Conservation (phyloP, 2,329 filamentous ascomycete species). For the Apiospora hydei region DNA sequence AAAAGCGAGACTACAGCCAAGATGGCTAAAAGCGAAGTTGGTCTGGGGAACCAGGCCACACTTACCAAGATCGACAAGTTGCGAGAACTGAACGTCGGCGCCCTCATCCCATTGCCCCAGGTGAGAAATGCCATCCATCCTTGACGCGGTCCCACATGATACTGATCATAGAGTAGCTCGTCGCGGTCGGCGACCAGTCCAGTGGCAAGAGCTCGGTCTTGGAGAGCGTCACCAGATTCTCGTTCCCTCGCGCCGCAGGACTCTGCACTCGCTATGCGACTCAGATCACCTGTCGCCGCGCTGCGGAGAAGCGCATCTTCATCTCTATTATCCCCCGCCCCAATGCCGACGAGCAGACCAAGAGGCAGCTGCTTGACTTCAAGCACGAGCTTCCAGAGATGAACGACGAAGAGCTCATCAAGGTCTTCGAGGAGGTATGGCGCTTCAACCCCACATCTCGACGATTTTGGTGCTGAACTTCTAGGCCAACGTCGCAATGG, state of each 20-base stretch:
- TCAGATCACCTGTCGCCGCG: slow-evolving; percentile 33
- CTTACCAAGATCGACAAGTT: slow-evolving; percentile 39
- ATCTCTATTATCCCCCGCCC: slow-evolving; percentile 27
- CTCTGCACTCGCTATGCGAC: slow-evolving; percentile 40
- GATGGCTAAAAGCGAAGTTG: neutral
- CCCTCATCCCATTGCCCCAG: slow-evolving; percentile 37
- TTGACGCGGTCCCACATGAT: slow-evolving; percentile 39
- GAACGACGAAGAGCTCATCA: neutral
- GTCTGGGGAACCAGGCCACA: slow-evolving; percentile 34
- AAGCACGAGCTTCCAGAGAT: slow-evolving; percentile 19
- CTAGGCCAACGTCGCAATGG: slow-evolving; percentile 28
- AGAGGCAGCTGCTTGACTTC: slow-evolving; percentile 18
- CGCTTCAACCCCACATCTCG: neutral
- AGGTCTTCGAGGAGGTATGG: slow-evolving; percentile 13
- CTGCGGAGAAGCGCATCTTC: neutral
- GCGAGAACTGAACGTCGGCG: slow-evolving; percentile 37
- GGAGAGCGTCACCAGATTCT: slow-evolving; percentile 56
- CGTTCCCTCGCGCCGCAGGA: slow-evolving; percentile 34
- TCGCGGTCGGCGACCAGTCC: slow-evolving; percentile 77
- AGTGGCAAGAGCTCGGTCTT: slow-evolving; percentile 78
- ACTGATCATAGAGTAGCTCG: slow-evolving; percentile 53
- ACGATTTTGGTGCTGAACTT: neutral
- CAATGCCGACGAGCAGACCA: slow-evolving; percentile 11
- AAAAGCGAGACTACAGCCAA: neutral
- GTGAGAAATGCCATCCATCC: neutral